Conservation (phyloP, 148 eudicot species). For the Rhododendron ovatum region DNA sequence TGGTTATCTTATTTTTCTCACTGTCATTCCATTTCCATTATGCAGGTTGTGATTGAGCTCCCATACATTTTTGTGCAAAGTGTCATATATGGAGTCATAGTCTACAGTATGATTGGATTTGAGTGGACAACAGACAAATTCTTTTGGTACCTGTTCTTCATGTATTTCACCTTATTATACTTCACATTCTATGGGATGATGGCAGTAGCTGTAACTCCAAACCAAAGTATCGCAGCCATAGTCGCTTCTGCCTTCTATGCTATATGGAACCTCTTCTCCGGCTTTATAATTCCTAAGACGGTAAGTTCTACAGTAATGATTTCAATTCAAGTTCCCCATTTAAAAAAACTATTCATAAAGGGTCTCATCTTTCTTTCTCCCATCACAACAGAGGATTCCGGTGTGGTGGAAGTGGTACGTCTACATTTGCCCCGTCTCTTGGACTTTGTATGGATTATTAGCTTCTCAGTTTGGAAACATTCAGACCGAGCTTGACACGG, state of each 20-base stretch:
- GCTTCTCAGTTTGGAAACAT: slow-evolving; percentile 56
- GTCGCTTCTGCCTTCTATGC: slow-evolving; percentile 58
- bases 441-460: slow-evolving; percentile 61
- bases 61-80: slow-evolving; percentile 58
- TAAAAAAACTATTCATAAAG: not conserved
- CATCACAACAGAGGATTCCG: slow-evolving; percentile 26
- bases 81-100: slow-evolving; percentile 38
- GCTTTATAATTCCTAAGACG: slow-evolving; percentile 28
- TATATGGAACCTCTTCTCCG: slow-evolving; percentile 38
- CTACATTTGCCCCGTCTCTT: slow-evolving; percentile 47
- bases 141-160: slow-evolving; percentile 57
- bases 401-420: slow-evolving; percentile 75
- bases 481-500: slow-evolving; percentile 16
- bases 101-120: slow-evolving; percentile 62
- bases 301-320: slow-evolving; percentile 15
- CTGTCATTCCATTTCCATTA: not conserved
- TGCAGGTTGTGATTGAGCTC: slow-evolving; percentile 62
- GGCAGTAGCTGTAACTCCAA: slow-evolving; percentile 62
- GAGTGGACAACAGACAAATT: slow-evolving; percentile 53
- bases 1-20: not conserved
- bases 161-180: slow-evolving; percentile 61
- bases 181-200: slow-evolving; percentile 70
- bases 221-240: slow-evolving; percentile 51
- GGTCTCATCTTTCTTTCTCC: not conserved
- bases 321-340: not conserved